A percentile compares a stretch with the other conserved stretches of the same genome.
Conservation (phyloP, 768 basidiomycete species). For the Candolleomyces efflorescens region DNA sequence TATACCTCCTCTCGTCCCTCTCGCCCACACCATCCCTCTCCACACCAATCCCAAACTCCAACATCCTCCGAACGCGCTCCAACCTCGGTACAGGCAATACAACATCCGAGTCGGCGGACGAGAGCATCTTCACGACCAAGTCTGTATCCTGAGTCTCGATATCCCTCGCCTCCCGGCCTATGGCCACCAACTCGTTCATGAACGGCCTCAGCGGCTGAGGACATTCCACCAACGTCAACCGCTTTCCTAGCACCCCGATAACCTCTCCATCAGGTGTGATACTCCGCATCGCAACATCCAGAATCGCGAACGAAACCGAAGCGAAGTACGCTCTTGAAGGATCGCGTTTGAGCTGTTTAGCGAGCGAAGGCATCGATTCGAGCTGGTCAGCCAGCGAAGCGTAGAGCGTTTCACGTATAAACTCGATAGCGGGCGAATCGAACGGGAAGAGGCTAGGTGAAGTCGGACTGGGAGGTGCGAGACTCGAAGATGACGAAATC, state of each 20-base stretch:
- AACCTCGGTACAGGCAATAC: slow-evolving; percentile 43
- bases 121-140: slow-evolving; percentile 39
- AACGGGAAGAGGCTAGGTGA: slow-evolving; percentile 40
- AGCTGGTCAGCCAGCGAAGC: slow-evolving; percentile 73
- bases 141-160: slow-evolving; percentile 53
- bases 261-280: slow-evolving; percentile 48
- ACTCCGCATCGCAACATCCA: slow-evolving; percentile 56
- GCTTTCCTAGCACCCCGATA: slow-evolving; percentile 53
- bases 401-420: slow-evolving; percentile 86
- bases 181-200: slow-evolving; percentile 57
- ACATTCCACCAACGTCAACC: slow-evolving; percentile 55
- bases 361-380: slow-evolving; percentile 52
- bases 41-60: slow-evolving; percentile 57
- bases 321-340: slow-evolving; percentile 77
- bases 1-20: slow-evolving; percentile 35
- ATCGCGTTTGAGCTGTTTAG: slow-evolving; percentile 52
- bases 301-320: slow-evolving; percentile 65
- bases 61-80: slow-evolving; percentile 53
- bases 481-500: slow-evolving; percentile 10
- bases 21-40: slow-evolving; percentile 19
- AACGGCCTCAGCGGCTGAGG: slow-evolving; percentile 62
- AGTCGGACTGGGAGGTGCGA: slow-evolving; percentile 18
- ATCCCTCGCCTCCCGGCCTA: slow-evolving; percentile 46
- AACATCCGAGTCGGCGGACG: slow-evolving; percentile 21
- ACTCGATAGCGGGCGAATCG: slow-evolving; percentile 60